Evolutionary conservation across 768 basidiomycete species (phyloP), one percentile per base, ranked within the genome.

Genomic region (Tylopilus sp.): DNA sequence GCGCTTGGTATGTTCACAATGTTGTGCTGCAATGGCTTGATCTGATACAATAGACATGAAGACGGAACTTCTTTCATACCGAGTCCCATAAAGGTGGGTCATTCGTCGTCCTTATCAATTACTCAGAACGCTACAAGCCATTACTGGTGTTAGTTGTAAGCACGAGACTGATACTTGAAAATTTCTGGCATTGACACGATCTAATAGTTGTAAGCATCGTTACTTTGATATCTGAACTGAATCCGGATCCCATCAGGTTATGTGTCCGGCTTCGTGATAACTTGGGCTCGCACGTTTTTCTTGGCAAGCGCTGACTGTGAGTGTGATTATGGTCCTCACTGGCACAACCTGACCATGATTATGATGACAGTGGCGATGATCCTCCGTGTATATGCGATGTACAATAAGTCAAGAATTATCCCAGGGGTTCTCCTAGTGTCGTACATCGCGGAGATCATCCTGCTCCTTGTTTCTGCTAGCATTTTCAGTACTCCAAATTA

Each of bases 321-420:
- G n/a, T n/a, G n/a, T n/a, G n/a, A n/a, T n/a, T n/a, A n/a, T n/a
- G n/a, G n/a, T n/a, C n/a, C n/a, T n/a, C n/a, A n/a, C n/a, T n/a
- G n/a, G n/a, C n/a, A n/a, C n/a, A n/a, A n/a, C n/a, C n/a, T n/a
- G n/a, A n/a, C n/a, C n/a, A n/a, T n/a, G n/a, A n/a, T n/a, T n/a
- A n/a, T n/a, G 40, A 37, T 45, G 8, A 16, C 2, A 52, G 50
- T 52, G 34, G 21, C 37, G 25, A 52, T 52, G 50, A 30, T 52
- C n/a, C 34, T 44, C 22, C 34, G 34, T 4, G 36, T 29, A 38
- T n/a, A n/a, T n/a, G n/a, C n/a, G n/a, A n/a, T n/a, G n/a, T n/a
- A n/a, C n/a, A n/a, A n/a, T n/a, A n/a, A 19, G 25, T 46, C 54
- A 21, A 50, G 37, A 29, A 26, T 55, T 24, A 33, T 50, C 29